Evolutionary conservation across 768 basidiomycete genomes (phyloP), one percentile per base, ranked within the genome.

Genomic region (Tulasnella sp.): DNA sequence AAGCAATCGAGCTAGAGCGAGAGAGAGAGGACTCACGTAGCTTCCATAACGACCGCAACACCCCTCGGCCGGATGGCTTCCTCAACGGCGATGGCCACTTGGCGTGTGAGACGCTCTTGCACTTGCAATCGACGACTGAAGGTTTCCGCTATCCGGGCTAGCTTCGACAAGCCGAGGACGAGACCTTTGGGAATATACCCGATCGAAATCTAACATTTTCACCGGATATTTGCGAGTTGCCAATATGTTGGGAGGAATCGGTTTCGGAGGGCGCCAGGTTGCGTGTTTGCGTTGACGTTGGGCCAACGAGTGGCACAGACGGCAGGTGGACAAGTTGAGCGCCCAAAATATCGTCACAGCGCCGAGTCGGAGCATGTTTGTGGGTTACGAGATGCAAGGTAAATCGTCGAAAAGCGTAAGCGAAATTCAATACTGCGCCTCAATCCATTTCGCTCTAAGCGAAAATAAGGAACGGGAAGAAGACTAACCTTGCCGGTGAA

Each of bases 1-100:
- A n/a, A n/a, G 18, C 40, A 31, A 64, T 69, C 34, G 28, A 34
- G 69, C 72, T 40, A 12, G n/a, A 22, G 60, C 44, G 60, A 0
- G 18, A 69, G 46, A 72, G 4, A 37, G 75, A 73, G 73, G 4
- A 89, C 95, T 85, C 85, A 96, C 95, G 94, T 95, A 81, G 97
- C 97, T 87, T 99, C 97, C 94, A 99, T 99, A 75, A 99, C 98
- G 82, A 99, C 98, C 11, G 98, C 98, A 54, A 99, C 98, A 72
- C 98, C 98, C 83, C 95, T 91, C 75, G 98, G 98, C 85, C 96
- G 93, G 84, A 99, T 98, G 24, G 98, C 98, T 86, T 99, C 97
- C 86, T 98, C 95, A 8, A 99, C 94, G n/a, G 97, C 96, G 77
- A 98, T 90, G 11, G 98, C 98, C 80, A 99, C 96, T 87, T 99